A percentile compares a stretch with the other conserved stretches of the same genome.
Conservation (phyloP, 306 rosid species). For the Delonix regia region DNA sequence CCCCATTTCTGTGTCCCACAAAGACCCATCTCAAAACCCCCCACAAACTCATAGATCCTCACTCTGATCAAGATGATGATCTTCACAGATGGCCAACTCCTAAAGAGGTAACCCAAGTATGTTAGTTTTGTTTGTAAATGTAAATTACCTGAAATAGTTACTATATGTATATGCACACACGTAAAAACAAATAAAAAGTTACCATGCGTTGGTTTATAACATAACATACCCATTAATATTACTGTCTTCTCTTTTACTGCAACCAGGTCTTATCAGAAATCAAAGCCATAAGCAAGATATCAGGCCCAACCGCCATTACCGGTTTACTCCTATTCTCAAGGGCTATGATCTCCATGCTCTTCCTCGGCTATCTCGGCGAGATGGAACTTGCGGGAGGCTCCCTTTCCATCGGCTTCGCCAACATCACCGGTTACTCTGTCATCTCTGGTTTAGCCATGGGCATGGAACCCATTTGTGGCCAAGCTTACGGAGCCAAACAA, state of each 20-base stretch:
- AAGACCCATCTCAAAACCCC: conserved; percentile 53
- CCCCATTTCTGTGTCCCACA: conserved; percentile 60
- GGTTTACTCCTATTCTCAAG: conserved; percentile 80
- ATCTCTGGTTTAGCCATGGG: conserved; percentile 99
- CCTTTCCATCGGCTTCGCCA: conserved; percentile 91
- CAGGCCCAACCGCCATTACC: conserved; percentile 79
- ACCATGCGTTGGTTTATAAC: not conserved
- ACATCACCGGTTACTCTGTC: conserved; percentile 99
- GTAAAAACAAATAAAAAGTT: conserved; percentile 19
- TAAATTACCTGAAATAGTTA: conserved; percentile 6
- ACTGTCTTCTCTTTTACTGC: conserved; percentile 25
- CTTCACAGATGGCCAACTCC: conserved; percentile 82
- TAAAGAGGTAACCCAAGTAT: conserved; percentile 60
- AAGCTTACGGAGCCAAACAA: conserved; percentile 93
- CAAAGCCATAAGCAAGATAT: conserved; percentile 80
- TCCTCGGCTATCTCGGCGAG: conserved; percentile 93
- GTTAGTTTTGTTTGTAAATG: conserved; percentile 13
- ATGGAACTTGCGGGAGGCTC: conserved; percentile 95
- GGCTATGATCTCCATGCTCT: conserved; percentile 98
- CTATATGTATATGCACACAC: conserved; percentile 20
- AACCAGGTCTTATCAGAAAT: conserved; percentile 79
- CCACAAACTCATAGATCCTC: conserved; percentile 39
- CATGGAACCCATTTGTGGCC: conserved; percentile 99
- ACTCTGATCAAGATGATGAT: conserved; percentile 44
- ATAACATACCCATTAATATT: not conserved